These are phyloP conservation scores for Aspergillus sclerotiicarbonarius DNA, from an alignment of 495 filamentous ascomycete genomes.

Conservation along the genomic window DNA sequence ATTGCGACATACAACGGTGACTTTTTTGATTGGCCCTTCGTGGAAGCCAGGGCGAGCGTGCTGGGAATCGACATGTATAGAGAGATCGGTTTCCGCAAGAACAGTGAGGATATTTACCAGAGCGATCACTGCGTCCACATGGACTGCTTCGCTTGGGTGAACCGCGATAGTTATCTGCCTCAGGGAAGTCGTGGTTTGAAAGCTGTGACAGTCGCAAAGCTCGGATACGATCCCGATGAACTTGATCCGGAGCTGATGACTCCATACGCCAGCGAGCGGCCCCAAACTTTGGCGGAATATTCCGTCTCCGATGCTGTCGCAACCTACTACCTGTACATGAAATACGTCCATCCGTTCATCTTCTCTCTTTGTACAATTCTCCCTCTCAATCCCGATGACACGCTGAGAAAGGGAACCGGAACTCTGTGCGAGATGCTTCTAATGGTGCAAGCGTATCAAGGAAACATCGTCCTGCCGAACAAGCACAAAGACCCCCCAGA, in stretches of 20 bases:
- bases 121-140: slow-evolving; percentile 95
- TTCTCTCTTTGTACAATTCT: slow-evolving; percentile 98
- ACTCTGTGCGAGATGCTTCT: slow-evolving; percentile 98
- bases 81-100: slow-evolving; percentile 94
- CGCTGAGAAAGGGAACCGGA: slow-evolving; percentile 90
- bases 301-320: slow-evolving; percentile 98
- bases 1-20: slow-evolving; percentile 99
- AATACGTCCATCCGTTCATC: slow-evolving; percentile 99
- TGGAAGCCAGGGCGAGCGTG: slow-evolving; percentile 87
- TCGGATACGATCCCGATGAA: slow-evolving; percentile 98
- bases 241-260: slow-evolving; percentile 98
- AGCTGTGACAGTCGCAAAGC: slow-evolving; percentile 94
- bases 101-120: slow-evolving; percentile 92
- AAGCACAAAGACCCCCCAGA: slow-evolving; percentile 92
- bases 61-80: slow-evolving; percentile 99
- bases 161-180: slow-evolving; percentile 94
- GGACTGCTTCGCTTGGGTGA: slow-evolving; percentile 99
- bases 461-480: slow-evolving; percentile 90
- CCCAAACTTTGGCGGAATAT: slow-evolving; percentile 93
- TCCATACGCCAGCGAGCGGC: slow-evolving; percentile 84
- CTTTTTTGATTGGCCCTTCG: slow-evolving; percentile 99
- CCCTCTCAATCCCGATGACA: slow-evolving; percentile 88
- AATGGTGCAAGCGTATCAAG: slow-evolving; percentile 96
- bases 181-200: slow-evolving; percentile 97
- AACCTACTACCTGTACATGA: slow-evolving; percentile 99